Evolutionary conservation across 345 rosid species (phyloP), one percentile per base, ranked within the genome.

Genomic region (Eucalyptus lansdowneana): DNA sequence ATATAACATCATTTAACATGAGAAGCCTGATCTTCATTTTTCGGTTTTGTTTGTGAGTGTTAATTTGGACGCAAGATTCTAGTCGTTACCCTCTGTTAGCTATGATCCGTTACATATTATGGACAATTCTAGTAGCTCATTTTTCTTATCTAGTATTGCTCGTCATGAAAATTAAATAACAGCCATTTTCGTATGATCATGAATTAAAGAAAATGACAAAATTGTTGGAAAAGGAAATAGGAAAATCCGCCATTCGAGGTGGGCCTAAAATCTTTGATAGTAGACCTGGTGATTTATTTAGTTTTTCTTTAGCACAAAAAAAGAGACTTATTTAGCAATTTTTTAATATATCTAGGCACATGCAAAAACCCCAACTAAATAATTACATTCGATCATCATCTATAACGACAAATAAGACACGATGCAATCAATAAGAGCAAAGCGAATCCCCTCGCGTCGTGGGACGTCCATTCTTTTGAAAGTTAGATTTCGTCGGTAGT

Each of bases 1-100:
- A 21, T 53, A 21, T 2, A 0, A 17, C 56, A 4, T 51, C 22
- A 51, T 51, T 51, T 3, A 19, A 53, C 25, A 4, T 53, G 58
- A 53, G 5, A 53, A 53, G 11, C 34, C 0, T 60, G 1, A 27
- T 13, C 16, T 27, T 5, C 31, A 29, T 27, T 29, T 7, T 62
- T n/a, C 8, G 0, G 8, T 62, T n/a, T 24, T 27, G 16, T 62
- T 13, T 62, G 34, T 6, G 16, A 13, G 34, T 29, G 34, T 62
- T 62, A 62, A 27, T 60, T 7, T 27, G 34, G 34, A 62, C 69
- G 4, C 34, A 7, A 62, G 69, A 62, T 62, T 62, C 69, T 14
- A 62, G 4, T 27, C 34, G 9, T 62, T 29, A 62, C 34, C 69
- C 16, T 62, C 69, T 62, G 4, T 62, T 13, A 62, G 17, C 17